Conservation (phyloP, 2,329 filamentous ascomycete genomes). For the Metarhizium album region DNA sequence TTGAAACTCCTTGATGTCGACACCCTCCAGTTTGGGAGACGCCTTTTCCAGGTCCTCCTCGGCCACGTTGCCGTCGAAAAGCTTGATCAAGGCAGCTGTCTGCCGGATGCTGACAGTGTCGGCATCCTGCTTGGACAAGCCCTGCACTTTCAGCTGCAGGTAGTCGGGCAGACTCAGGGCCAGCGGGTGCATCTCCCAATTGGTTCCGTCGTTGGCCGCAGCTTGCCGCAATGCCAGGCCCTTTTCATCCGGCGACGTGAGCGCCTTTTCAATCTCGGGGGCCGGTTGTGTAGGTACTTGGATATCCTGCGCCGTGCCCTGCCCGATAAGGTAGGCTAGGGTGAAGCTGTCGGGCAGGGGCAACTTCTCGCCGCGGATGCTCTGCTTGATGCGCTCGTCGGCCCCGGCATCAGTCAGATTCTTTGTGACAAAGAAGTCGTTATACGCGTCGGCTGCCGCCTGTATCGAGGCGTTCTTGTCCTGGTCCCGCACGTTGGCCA, state of each 20-base stretch:
- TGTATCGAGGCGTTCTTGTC: constrained; percentile 1
- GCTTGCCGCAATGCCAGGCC: not conserved
- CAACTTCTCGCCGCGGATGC: not conserved
- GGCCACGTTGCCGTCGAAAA: not conserved
- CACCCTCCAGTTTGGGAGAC: not conserved
- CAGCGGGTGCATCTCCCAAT: not conserved
- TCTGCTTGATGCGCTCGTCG: not conserved
- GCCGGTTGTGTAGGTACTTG: not conserved
- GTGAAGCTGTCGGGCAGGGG: not conserved
- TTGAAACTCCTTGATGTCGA: not conserved
- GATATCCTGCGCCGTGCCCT: not conserved
- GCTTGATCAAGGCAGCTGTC: not conserved
- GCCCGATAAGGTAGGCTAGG: not conserved
- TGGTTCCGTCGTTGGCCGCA: not conserved
- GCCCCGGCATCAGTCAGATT: not conserved
- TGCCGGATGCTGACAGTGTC: not conserved
- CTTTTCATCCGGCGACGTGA: not conserved
- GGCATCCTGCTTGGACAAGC: not conserved
- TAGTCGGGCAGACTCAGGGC: not conserved
- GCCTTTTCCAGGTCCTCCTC: not conserved
- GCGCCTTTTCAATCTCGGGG: not conserved
- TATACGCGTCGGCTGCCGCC: not conserved
- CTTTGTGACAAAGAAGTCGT: not conserved
- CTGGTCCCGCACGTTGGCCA: not conserved
- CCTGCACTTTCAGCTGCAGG: not conserved